Percentiles rank a stretch among this genome's conserved stretches.
phyloP scores from a whole-genome alignment of 2,329 filamentous ascomycete species.

The Fusarium sp. region DNA sequence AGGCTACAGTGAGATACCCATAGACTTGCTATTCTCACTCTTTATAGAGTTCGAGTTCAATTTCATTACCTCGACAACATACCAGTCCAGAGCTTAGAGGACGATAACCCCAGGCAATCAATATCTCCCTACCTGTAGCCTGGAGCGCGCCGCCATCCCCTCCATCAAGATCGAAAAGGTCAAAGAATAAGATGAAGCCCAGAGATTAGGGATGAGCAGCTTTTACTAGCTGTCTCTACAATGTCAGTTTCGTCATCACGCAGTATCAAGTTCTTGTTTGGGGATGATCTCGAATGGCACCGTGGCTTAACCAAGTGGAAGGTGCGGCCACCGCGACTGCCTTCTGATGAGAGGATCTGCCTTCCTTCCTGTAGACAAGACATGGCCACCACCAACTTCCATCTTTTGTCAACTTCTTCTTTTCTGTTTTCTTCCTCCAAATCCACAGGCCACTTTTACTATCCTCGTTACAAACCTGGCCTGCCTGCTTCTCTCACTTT shows the following conservation, averaged over 20 bases:
- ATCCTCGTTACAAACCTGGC: neutral
- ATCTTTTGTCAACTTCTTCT: neutral
- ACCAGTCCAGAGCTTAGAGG: too few species aligned
- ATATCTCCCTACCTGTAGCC: too few species aligned
- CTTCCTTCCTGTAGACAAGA: neutral
- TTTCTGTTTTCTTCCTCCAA: neutral
- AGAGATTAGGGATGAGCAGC: too few species aligned
- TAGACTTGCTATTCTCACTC: constrained; percentile 15
- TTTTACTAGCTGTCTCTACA: too few species aligned
- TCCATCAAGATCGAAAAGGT: too few species aligned
- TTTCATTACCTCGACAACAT: neutral
- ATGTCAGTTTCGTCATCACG: too few species aligned
- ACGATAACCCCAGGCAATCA: too few species aligned
- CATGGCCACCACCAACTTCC: neutral
- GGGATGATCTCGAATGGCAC: too few species aligned
- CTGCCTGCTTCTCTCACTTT: neutral
- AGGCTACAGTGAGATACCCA: constrained; percentile 37
- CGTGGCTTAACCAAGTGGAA: neutral
- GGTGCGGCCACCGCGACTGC: constrained; percentile 7
- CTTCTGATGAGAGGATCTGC: neutral
- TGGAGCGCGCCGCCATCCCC: too few species aligned
- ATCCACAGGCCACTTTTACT: neutral
- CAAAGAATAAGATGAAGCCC: too few species aligned
- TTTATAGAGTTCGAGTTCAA: neutral
- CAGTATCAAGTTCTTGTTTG: neutral